Percentiles rank a stretch among this genome's conserved stretches.
These are phyloP conservation scores for Passalora sequoiae DNA, from an alignment of 2,329 filamentous ascomycete species.

Conservation along the genomic window DNA sequence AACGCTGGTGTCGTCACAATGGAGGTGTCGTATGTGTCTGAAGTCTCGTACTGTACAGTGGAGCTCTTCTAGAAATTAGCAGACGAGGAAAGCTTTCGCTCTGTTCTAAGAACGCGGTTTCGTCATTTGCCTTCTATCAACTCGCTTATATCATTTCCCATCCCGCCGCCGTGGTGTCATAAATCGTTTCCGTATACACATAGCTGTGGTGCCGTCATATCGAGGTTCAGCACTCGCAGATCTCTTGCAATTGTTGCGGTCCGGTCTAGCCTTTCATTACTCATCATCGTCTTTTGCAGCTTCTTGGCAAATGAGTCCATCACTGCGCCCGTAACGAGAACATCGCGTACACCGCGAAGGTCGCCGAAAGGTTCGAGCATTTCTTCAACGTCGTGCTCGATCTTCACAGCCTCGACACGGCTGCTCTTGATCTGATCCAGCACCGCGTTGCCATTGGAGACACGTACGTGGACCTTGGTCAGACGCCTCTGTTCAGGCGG, in stretches of 20 bases:
- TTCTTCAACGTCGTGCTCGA: conserved; percentile 35
- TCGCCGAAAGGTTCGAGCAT: conserved; percentile 41
- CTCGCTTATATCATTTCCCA: too few relatives aligned
- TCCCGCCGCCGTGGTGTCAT: too few relatives aligned
- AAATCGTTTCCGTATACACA: conserved; percentile 29
- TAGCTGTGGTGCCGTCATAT: conserved; percentile 11
- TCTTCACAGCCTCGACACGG: conserved; percentile 29
- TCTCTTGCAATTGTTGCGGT: conserved; percentile 1
- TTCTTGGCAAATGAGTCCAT: conserved; percentile 34
- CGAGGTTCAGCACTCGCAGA: conserved; percentile 10
- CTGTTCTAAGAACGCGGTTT: too few relatives aligned
- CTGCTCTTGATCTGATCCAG: conserved; percentile 29
- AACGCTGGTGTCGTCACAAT: too few relatives aligned
- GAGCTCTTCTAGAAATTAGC: too few relatives aligned
- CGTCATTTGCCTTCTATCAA: too few relatives aligned
- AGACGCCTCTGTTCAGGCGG: conserved; percentile 17
- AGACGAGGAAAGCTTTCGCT: too few relatives aligned
- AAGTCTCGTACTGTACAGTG: too few relatives aligned
- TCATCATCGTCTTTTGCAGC: conserved; percentile 34
- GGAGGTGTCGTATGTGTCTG: too few relatives aligned
- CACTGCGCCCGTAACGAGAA: conserved; percentile 37
- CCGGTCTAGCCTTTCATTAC: conserved; percentile 6
- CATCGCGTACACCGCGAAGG: conserved; percentile 35
- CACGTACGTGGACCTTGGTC: conserved; percentile 22
- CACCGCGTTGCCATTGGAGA: conserved; percentile 32